Conservation (phyloP, 2,329 filamentous ascomycete genomes). For the Polychaeton citri region DNA sequence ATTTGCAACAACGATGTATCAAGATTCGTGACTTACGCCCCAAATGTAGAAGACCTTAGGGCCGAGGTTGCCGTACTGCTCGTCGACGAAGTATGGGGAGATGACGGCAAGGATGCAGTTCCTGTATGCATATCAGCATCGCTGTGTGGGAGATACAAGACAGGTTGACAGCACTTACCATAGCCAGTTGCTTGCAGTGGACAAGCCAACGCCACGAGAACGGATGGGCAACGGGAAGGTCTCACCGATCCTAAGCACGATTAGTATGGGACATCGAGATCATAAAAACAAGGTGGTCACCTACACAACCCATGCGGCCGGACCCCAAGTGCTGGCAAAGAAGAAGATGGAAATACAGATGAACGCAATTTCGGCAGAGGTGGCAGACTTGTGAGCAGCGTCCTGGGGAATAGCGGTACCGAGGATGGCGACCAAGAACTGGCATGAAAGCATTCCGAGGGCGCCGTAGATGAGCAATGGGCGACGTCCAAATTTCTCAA, state of each 20-base stretch:
- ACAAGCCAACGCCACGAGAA: constrained; percentile 72
- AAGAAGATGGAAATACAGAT: constrained; percentile 89
- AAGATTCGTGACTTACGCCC: no score
- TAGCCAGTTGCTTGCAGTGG: constrained; percentile 82
- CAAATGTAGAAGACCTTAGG: constrained; percentile 32
- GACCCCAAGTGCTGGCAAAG: constrained; percentile 83
- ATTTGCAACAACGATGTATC: no score
- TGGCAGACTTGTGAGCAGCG: constrained; percentile 11
- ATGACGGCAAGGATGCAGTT: constrained; percentile 16
- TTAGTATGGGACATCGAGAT: no score
- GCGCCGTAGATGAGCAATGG: constrained; percentile 68
- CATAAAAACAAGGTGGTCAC: no score
- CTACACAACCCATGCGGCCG: constrained; percentile 51
- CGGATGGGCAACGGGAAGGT: constrained; percentile 83
- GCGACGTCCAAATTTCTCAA: constrained; percentile 72
- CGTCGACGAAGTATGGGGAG: constrained; percentile 54
- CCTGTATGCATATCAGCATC: constrained; percentile 25
- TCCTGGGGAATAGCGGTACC: constrained; percentile 23
- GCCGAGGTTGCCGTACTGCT: constrained; percentile 39
- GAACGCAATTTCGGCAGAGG: constrained; percentile 63
- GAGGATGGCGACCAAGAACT: constrained; percentile 72
- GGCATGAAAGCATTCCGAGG: constrained; percentile 69
- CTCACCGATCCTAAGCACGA: constrained; percentile 83
- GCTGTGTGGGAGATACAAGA: background rate
- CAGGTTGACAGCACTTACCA: constrained; percentile 34